Base-by-base conservation (phyloP, 2,329 filamentous ascomycete species). In the Botrytis elliptica region DNA sequence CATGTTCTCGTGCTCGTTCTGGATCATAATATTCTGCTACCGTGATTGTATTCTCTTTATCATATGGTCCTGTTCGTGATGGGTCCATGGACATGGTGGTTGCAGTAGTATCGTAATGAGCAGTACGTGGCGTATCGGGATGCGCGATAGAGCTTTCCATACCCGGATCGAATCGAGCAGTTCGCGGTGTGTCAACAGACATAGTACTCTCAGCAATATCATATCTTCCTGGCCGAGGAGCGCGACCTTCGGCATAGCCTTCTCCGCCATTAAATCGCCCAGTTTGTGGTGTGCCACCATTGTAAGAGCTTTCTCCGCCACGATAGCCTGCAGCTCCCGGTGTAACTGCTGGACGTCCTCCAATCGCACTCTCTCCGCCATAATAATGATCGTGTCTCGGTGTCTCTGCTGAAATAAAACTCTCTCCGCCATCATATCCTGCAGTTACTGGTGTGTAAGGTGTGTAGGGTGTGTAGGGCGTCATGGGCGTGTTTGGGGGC, bases 101-200 rank as follows among this genome's bases (percentile, higher is more conserved):
- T 77, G 77, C 72, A 75, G 76, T 69, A 77, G 79, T 75, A 77
- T 77, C 79, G 78, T 80, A 75, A 73, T 80, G 72, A 75, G 75
- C 77, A 74, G 71, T 62, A 33, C 66, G 71, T 62, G 67, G 67
- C 62, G 71, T 71, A 25, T 65, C 69, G 42, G 55, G 44, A n/a
- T 69, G 36, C 46, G 69, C 59, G 42, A 71, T 65, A 55, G 69
- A 71, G 29, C 69, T 65, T 65, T 71, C 69, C 36, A 69, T 69
- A 33, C 42, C 69, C 14, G 69, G 69, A 55, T 65, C 70, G n/a
- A 67, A 72, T 67, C 60, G 70, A 55, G n/a, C 60, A 55, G 62
- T 72, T 40, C 62, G 62, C 29, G 70, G 70, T 25, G 60, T 72
- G 62, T 49, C 44, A 66, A 57, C 44, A 55, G 60, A 67, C 36